These are phyloP conservation scores for Fusarium sp. DNA, from an alignment of 2,329 filamentous ascomycete genomes.

Conservation along the genomic window DNA sequence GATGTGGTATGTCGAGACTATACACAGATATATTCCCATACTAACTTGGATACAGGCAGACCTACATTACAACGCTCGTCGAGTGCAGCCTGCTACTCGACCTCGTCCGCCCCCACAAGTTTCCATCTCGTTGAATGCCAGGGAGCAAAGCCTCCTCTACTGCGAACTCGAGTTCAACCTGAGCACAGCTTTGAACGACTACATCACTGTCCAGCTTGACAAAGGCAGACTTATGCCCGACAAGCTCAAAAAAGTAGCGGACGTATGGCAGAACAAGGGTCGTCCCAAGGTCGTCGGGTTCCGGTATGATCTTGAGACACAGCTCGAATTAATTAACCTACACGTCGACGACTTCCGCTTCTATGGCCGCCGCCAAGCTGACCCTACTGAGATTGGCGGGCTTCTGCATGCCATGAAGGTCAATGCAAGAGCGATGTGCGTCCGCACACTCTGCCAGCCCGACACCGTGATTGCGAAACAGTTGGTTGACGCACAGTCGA, in stretches of 20 bases:
- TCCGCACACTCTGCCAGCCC: constrained; percentile 69
- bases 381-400: constrained; percentile 58
- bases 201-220: constrained; percentile 65
- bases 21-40: neutral
- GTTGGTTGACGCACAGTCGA: constrained; percentile 64
- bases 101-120: constrained; percentile 51
- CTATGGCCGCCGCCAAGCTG: constrained; percentile 61
- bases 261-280: constrained; percentile 65
- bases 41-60: constrained; percentile 52
- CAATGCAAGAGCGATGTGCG: constrained; percentile 64
- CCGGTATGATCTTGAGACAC: constrained; percentile 71
- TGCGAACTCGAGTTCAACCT: constrained; percentile 70
- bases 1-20: constrained; percentile 60
- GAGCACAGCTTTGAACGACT: constrained; percentile 64
- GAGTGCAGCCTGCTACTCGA: constrained; percentile 50
- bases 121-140: constrained; percentile 64
- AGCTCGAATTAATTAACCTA: constrained; percentile 65
- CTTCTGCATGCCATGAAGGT: constrained; percentile 65
- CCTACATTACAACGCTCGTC: constrained; percentile 51
- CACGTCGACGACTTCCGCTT: constrained; percentile 68
- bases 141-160: constrained; percentile 70
- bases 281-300: constrained; percentile 68
- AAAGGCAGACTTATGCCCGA: constrained; percentile 66
- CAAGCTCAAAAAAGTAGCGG: constrained; percentile 64
- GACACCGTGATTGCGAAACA: constrained; percentile 71